Base-by-base conservation (phyloP, 108 stramenopile species). In the Nitzschia sp. region DNA sequence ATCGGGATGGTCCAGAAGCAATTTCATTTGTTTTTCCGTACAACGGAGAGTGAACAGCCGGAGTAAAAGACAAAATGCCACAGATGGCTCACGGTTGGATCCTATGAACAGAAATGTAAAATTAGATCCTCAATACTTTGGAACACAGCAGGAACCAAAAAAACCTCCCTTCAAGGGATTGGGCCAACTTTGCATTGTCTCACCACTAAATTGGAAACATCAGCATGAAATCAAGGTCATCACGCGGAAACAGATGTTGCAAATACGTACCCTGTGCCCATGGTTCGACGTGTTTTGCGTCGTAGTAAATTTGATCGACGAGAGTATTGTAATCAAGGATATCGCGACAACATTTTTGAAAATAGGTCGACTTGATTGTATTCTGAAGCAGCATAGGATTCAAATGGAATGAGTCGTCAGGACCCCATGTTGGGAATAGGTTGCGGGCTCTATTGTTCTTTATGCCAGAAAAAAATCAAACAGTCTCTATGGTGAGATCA, bases 41-140 rank as follows among this genome's bases (percentile, higher is more conserved):
- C 94, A 86, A 46, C 94, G 87, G 37, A 97, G 79, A 25, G 92
- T 91, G 57, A 98, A 86, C 21, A 97, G 83, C 10, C 92, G 86
- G 10, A 98, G 77, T 53, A 98, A 81, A 69, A 97, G 77, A 71
- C 97, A 97, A 79, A 97, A 98, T 7, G 95, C 93, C 0, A 89
- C 83, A 22, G 92, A 94, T 25, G 97, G 97, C 25, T 85, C 76
- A 6, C 41, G 51, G 11, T 44, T 63, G 14, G 70, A 63, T 44
- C 62, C 57, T 65, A 22, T n/a, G 20, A 37, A 40, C 29, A 34
- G 29, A 34, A 34, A 34, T 5, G 29, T 34, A 34, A 34, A 1
- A 34, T 34, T 1, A 34, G 29, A 34, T 3, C 1, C 1, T 5
- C 29, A 34, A 34, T 3, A 34, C 29, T 34, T 34, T 34, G 3